Percentiles rank a stretch among this genome's conserved stretches.
Evolutionary conservation across 352 stramenopile genomes (phyloP).

Genomic region (Phytophthora kernoviae): DNA sequence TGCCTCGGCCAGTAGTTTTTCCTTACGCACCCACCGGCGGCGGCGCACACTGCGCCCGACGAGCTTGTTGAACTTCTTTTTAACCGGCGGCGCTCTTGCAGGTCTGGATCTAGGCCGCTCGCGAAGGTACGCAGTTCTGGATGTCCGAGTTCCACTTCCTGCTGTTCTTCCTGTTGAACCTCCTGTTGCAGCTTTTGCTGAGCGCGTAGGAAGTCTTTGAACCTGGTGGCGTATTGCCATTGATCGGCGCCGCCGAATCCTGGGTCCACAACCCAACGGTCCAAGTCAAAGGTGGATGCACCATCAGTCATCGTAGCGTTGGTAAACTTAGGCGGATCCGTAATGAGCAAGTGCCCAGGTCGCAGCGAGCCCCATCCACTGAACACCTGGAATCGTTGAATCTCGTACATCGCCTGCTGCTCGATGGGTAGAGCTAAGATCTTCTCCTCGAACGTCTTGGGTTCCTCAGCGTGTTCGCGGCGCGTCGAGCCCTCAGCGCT

Average conservation of each 20-base stretch:
- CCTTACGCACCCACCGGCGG: constrained; percentile 79
- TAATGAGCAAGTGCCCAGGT: constrained; percentile 79
- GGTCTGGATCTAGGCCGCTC: constrained; percentile 28
- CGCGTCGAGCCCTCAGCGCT: constrained; percentile 29
- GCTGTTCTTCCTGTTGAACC: neutral
- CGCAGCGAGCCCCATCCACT: constrained; percentile 77
- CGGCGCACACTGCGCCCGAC: constrained; percentile 80
- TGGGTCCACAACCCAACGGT: constrained; percentile 83
- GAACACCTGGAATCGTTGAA: constrained; percentile 88
- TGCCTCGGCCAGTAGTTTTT: constrained; percentile 63
- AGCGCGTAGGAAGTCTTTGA: constrained; percentile 81
- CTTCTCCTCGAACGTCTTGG: constrained; percentile 69
- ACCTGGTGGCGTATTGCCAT: constrained; percentile 87
- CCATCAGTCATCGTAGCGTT: constrained; percentile 80
- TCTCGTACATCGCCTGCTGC: constrained; percentile 76
- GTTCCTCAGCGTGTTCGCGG: constrained; percentile 21
- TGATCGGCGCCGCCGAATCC: constrained; percentile 71
- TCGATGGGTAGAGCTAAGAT: constrained; percentile 61
- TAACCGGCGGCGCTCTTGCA: constrained; percentile 69
- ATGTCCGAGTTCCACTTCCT: constrained; percentile 13
- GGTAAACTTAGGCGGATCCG: constrained; percentile 76
- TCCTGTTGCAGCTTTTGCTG: constrained; percentile 52
- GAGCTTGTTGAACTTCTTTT: constrained; percentile 86
- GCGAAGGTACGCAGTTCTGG: constrained; percentile 24
- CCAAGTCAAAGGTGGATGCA: constrained; percentile 57